A percentile compares a stretch with the other conserved stretches of the same genome.
These are phyloP conservation scores for Alternaria incomplexa DNA, from an alignment of 2,329 filamentous ascomycete species.

Conservation along the genomic window DNA sequence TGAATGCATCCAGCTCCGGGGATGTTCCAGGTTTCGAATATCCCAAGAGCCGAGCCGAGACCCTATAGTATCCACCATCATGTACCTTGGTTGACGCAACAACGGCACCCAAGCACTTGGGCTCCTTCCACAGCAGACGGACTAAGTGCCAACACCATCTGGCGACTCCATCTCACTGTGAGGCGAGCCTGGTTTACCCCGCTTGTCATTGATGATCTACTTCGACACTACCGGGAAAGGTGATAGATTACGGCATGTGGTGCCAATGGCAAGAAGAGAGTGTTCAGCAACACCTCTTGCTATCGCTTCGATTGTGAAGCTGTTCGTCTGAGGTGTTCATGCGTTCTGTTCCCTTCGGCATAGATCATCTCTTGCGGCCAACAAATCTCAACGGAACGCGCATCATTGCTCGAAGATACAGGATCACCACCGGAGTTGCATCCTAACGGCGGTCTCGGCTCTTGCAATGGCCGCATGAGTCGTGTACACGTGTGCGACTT, in stretches of 20 bases:
- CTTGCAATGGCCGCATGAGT: neutral
- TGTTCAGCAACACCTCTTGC: neutral
- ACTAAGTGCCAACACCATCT: neutral
- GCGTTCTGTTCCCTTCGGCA: neutral
- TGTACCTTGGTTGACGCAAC: constrained; percentile 3
- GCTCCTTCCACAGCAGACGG: constrained; percentile 3
- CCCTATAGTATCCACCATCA: neutral
- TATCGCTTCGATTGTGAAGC: neutral
- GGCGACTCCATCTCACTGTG: constrained; percentile 2
- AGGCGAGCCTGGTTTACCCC: constrained; percentile 12
- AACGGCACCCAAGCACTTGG: neutral
- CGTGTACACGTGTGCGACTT: constrained; percentile 13
- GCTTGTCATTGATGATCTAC: constrained; percentile 9
- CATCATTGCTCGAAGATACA: neutral
- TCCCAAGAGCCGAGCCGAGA: neutral
- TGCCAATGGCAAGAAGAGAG: neutral
- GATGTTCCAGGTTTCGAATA: constrained; percentile 4
- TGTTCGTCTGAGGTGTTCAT: neutral
- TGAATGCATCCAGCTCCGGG: constrained; percentile 16
- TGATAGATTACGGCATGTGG: neutral
- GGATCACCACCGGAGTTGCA: neutral
- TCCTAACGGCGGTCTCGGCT: constrained; percentile 1
- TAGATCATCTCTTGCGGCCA: neutral
- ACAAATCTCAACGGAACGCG: neutral
- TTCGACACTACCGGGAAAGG: neutral